Evolutionary conservation across 345 rosid genomes (phyloP).

Genomic region (Eutrema heterophyllum): DNA sequence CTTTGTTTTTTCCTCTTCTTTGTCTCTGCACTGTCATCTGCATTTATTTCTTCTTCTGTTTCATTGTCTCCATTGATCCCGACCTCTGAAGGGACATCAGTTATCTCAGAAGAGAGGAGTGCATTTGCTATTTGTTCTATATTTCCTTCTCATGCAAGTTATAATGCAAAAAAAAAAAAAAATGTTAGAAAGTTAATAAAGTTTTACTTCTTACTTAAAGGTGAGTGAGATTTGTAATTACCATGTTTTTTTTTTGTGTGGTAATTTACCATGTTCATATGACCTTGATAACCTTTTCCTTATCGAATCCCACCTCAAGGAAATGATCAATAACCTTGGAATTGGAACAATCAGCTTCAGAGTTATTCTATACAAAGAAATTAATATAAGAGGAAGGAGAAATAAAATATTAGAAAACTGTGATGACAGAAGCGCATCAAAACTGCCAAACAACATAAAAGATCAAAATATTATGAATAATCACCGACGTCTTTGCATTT

Average conservation of each 20-base stretch:
- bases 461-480: background rate
- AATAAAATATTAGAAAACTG: background rate
- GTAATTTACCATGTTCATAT: too few relatives aligned
- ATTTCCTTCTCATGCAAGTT: conserved; percentile 46
- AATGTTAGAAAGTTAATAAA: background rate
- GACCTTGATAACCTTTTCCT: conserved; percentile 50
- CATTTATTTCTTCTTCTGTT: too few relatives aligned
- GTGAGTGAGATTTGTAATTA: conserved; percentile 17
- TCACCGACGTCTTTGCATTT: background rate
- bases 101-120: too few relatives aligned
- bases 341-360: conserved; percentile 43
- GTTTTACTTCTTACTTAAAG: background rate
- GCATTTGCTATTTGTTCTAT: conserved; percentile 49
- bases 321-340: conserved; percentile 42
- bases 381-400: background rate
- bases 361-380: conserved; percentile 43
- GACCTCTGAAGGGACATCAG: too few relatives aligned
- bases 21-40: too few relatives aligned
- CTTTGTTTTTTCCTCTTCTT: too few relatives aligned
- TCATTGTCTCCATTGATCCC: too few relatives aligned
- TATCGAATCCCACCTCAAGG: conserved; percentile 82
- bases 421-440: background rate
- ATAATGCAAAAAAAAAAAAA: background rate
- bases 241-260: too few relatives aligned
- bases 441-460: background rate